These are phyloP conservation scores for Chamaenerion angustifolium DNA, from an alignment of 345 rosid species.

Conservation along the genomic window DNA sequence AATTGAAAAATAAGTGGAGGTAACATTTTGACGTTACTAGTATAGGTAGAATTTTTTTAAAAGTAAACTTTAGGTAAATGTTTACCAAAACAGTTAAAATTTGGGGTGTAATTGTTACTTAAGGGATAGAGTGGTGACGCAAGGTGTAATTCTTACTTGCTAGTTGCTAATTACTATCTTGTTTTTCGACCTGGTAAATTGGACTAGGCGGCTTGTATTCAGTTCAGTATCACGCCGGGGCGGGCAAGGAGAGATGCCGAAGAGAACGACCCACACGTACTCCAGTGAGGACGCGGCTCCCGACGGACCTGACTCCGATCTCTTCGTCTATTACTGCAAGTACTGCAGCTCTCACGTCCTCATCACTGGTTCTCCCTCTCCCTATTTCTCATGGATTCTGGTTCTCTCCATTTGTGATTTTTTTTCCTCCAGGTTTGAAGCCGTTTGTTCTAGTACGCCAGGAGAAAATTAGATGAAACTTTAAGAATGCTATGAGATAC, in stretches of 20 bases:
- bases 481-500: too few species aligned
- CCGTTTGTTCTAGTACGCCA: neutral
- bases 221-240: neutral
- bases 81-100: too few species aligned
- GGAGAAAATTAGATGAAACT: neutral
- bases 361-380: conserved; percentile 57
- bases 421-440: neutral
- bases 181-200: too few species aligned
- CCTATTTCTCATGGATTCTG: conserved; percentile 2
- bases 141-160: too few species aligned
- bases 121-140: too few species aligned
- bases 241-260: conserved; percentile 48
- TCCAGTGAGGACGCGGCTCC: conserved; percentile 99
- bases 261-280: conserved; percentile 97
- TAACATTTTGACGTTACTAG: too few species aligned
- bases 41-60: too few species aligned
- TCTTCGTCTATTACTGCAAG: conserved; percentile 97
- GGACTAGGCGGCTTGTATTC: too few species aligned
- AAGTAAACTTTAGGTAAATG: too few species aligned
- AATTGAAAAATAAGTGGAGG: too few species aligned
- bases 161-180: too few species aligned
- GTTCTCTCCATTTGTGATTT: neutral
- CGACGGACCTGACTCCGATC: conserved; percentile 93
- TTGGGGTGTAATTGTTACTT: too few species aligned
- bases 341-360: conserved; percentile 95